Conservation (phyloP, 1,139 yeast species). For the Geotrichum australiense region DNA sequence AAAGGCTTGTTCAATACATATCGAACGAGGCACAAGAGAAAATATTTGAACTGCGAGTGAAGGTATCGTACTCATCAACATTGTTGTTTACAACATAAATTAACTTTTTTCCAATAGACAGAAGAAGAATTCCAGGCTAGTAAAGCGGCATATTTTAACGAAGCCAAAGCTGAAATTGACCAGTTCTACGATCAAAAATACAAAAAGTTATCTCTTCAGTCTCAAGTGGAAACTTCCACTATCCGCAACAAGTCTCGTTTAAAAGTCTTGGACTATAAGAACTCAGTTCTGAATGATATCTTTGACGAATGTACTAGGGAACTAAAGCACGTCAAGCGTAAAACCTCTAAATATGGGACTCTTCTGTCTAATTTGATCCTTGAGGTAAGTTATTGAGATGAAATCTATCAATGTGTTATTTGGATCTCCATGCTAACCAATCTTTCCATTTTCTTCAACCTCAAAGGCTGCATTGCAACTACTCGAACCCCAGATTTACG, state of each 20-base stretch:
- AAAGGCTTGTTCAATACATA: conserved; percentile 98
- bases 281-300: conserved; percentile 67
- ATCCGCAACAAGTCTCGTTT: conserved; percentile 92
- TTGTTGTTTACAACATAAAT: neutral
- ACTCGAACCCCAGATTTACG: conserved; percentile 65
- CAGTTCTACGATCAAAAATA: conserved; percentile 69
- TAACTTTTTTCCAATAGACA: conserved; percentile 39
- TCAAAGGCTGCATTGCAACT: conserved; percentile 41
- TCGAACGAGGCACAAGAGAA: conserved; percentile 98
- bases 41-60: conserved; percentile 90
- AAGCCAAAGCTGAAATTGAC: conserved; percentile 87
- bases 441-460: neutral
- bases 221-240: conserved; percentile 92
- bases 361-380: conserved; percentile 71
- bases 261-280: conserved; percentile 80
- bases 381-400: conserved; percentile 42
- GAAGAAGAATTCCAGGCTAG: conserved; percentile 98
- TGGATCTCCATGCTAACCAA: neutral
- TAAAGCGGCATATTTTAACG: conserved; percentile 87
- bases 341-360: conserved; percentile 54
- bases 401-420: neutral
- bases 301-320: conserved; percentile 62
- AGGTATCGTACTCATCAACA: conserved; percentile 34
- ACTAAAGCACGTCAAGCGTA: conserved; percentile 48
- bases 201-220: conserved; percentile 87